Evolutionary conservation across 2,329 filamentous ascomycete genomes (phyloP).

Genomic region (Aspergillus brunneoviolaceus): DNA sequence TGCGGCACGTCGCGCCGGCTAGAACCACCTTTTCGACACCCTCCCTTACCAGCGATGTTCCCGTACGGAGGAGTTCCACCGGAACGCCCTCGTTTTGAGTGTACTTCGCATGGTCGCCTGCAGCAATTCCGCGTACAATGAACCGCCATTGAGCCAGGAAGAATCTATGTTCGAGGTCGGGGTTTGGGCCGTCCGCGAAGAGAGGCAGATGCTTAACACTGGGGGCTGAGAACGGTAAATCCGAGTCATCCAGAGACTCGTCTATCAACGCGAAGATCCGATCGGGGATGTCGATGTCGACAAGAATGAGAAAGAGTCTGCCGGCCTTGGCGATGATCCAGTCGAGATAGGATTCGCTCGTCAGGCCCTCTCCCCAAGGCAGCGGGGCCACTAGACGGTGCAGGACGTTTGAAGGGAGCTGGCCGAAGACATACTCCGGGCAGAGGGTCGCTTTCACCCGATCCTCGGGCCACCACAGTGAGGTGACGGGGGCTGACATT

Average conservation of each 20-base stretch:
- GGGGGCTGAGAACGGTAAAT: constrained; percentile 57
- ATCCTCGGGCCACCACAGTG: constrained; percentile 49
- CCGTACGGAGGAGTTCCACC: constrained; percentile 53
- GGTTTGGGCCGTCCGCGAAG: constrained; percentile 47
- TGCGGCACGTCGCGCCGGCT: constrained; percentile 35
- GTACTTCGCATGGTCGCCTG: constrained; percentile 59
- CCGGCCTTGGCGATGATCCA: constrained; percentile 61
- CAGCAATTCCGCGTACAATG: constrained; percentile 55
- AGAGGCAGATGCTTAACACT: constrained; percentile 56
- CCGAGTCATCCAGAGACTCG: constrained; percentile 61
- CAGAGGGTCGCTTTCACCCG: constrained; percentile 45
- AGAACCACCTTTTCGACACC: constrained; percentile 45
- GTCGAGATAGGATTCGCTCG: constrained; percentile 57
- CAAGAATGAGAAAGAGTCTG: constrained; percentile 59
- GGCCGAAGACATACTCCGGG: constrained; percentile 40
- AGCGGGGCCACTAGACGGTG: constrained; percentile 39
- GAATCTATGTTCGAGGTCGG: constrained; percentile 55
- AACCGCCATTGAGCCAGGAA: constrained; percentile 61
- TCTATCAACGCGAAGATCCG: constrained; percentile 63
- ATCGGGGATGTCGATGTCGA: constrained; percentile 61
- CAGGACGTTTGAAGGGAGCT: constrained; percentile 37
- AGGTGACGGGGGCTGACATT: constrained; percentile 33
- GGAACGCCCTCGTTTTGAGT: constrained; percentile 60
- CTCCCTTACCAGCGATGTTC: constrained; percentile 34
- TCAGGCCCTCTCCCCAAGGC: constrained; percentile 47